phyloP scores from a whole-genome alignment of 176 grass and related monocot species.

The Carex pumila region DNA sequence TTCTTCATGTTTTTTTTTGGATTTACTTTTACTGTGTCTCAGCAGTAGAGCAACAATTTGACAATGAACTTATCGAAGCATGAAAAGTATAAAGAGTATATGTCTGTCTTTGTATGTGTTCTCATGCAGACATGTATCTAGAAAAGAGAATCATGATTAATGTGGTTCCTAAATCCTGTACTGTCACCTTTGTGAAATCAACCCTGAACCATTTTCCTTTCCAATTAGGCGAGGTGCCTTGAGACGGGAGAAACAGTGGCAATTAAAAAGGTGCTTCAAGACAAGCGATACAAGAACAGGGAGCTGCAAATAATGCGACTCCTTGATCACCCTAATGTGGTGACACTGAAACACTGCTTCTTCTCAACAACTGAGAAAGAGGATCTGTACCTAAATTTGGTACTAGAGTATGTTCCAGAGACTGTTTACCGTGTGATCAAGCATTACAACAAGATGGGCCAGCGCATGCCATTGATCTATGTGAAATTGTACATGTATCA shows the following conservation, averaged over 20 bases:
- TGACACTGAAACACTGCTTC: conserved; percentile 62
- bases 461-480: conserved; percentile 65
- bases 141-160: neutral
- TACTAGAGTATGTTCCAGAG: conserved; percentile 72
- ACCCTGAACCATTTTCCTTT: neutral
- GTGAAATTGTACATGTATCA: conserved; percentile 70
- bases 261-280: conserved; percentile 80
- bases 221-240: conserved; percentile 54
- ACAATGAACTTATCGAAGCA: neutral
- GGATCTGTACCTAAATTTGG: conserved; percentile 58
- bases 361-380: conserved; percentile 80
- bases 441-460: conserved; percentile 73
- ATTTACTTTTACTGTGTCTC: neutral
- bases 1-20: neutral
- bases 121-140: neutral
- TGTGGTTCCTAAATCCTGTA: neutral
- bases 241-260: conserved; percentile 75
- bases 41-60: neutral
- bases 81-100: too few relatives aligned
- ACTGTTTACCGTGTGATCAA: conserved; percentile 62
- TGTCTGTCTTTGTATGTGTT: neutral
- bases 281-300: conserved; percentile 70
- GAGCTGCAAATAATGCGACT: conserved; percentile 72
- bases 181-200: neutral
- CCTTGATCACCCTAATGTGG: conserved; percentile 67